phyloP scores from a whole-genome alignment of 2,329 filamentous ascomycete genomes.

The Tolypocladium inflatum region DNA sequence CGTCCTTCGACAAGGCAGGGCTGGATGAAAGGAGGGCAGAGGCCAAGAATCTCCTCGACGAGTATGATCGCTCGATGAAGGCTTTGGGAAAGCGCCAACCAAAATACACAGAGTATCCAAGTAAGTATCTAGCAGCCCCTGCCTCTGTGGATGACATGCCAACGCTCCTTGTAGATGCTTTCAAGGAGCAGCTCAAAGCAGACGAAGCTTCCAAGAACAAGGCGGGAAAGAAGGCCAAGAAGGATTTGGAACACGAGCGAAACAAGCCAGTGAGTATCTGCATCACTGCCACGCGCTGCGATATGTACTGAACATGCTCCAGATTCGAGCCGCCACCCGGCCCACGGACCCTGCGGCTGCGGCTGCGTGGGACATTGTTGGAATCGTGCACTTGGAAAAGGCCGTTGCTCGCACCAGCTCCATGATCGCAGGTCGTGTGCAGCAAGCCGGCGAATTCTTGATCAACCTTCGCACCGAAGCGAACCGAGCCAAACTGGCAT shows the following conservation, averaged over 20 bases:
- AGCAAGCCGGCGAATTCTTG: constrained; percentile 40
- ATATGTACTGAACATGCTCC: constrained; percentile 4
- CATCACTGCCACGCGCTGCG: background rate
- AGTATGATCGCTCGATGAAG: constrained; percentile 32
- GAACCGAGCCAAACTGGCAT: constrained; percentile 35
- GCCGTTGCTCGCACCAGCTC: constrained; percentile 25
- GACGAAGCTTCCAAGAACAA: constrained; percentile 36
- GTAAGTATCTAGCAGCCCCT: constrained; percentile 13
- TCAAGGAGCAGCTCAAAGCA: constrained; percentile 36
- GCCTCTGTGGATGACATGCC: background rate
- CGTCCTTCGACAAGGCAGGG: constrained; percentile 26
- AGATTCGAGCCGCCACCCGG: constrained; percentile 31
- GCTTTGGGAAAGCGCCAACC: constrained; percentile 31
- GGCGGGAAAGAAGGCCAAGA: constrained; percentile 34
- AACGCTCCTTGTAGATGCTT: constrained; percentile 19
- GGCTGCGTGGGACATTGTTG: constrained; percentile 43
- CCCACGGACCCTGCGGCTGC: constrained; percentile 36
- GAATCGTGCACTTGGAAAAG: constrained; percentile 38
- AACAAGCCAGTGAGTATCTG: constrained; percentile 26
- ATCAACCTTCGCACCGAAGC: constrained; percentile 37
- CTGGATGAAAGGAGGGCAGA: constrained; percentile 32
- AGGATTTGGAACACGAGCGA: constrained; percentile 28
- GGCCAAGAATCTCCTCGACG: constrained; percentile 27
- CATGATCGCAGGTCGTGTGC: constrained; percentile 36
- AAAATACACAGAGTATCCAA: constrained; percentile 37